Base-by-base conservation (phyloP, 257 asterid genomes). In the Nicotiana tomentosiformis region DNA sequence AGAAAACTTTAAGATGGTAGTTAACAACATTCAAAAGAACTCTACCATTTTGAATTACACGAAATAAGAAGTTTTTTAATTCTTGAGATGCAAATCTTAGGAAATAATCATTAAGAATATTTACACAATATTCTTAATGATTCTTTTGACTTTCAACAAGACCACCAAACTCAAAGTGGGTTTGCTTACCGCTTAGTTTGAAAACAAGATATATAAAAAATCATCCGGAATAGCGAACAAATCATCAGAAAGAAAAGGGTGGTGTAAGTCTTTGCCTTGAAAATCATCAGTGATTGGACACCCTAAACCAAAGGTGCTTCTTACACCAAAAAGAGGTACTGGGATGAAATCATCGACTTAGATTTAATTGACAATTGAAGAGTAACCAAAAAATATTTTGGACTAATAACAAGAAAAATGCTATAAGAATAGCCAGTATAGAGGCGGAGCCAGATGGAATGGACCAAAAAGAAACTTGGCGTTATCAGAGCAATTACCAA, bases 21-120 rank as follows among this genome's bases (percentile, higher is more conserved):
- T 69, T 69, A 68, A 69, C 77, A 39, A n/a, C 57, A 69, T 69
- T n/a, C 10, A 69, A 69, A 69, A 69, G 56, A 69, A 32, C 57
- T 69, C 18, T 39, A 69, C 57, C 39, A 1, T 39, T 69, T 69
- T 39, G 33, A 39, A 39, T 69, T n/a, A 10, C 57, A 69, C 33
- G 46, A 68, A 68, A 1, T 35, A 68, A 35, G 30, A 17, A 67
- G 55, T 35, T 68, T 18, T 26, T 4, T 68, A 35, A 35, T 35
- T 68, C 55, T 35, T 35, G 53, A 68, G 77, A 9, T 68, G 37
- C 29, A 68, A 35, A 35, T 35, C 16, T 35, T 68, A 11, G 77
- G 30, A 18, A 29, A 37, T 35, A 37, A 69, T 69, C 57, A n/a
- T 69, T 69, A 37, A 69, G 56, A 69, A 37, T 37, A 69, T n/a